phyloP scores from a whole-genome alignment of 768 basidiomycete species.

The Gelatoporia subvermispora region DNA sequence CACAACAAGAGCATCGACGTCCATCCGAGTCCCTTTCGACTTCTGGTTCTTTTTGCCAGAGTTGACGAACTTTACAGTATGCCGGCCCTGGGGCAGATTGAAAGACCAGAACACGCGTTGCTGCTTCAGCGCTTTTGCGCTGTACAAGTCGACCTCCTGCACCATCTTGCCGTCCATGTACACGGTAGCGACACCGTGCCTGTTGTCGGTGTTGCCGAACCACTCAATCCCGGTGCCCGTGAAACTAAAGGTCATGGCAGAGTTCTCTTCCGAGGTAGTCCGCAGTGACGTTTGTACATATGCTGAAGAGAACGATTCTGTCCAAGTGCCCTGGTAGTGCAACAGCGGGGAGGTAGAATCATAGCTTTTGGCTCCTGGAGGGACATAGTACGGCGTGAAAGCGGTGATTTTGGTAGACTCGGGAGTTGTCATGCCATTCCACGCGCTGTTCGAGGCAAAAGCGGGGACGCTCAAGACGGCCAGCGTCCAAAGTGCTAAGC shows the following conservation, averaged over 20 bases:
- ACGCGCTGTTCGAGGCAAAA: conserved; percentile 42
- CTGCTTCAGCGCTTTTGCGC: conserved; percentile 34
- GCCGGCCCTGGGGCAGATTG: conserved; percentile 44
- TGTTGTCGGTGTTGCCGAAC: conserved; percentile 58
- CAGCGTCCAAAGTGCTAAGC: conserved; percentile 14
- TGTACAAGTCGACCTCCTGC: conserved; percentile 43
- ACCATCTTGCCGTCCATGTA: conserved; percentile 51
- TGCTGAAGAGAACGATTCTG: conserved; percentile 43
- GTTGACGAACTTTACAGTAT: conserved; percentile 63
- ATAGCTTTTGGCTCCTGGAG: conserved; percentile 66
- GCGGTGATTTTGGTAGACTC: conserved; percentile 38
- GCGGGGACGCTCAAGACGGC: conserved; percentile 11
- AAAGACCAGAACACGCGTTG: conserved; percentile 65
- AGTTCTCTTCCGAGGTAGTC: conserved; percentile 43
- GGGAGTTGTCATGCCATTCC: conserved; percentile 61
- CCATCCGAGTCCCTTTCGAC: conserved; percentile 33
- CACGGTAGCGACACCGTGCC: conserved; percentile 52
- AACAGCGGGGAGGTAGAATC: conserved; percentile 68
- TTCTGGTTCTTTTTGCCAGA: conserved; percentile 37
- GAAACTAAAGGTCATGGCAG: conserved; percentile 55
- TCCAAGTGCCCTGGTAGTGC: conserved; percentile 58
- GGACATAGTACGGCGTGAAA: conserved; percentile 72
- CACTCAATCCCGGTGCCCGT: conserved; percentile 74
- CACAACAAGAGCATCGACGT: conserved; percentile 66
- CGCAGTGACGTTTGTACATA: conserved; percentile 48